phyloP scores from a whole-genome alignment of 2,329 filamentous ascomycete genomes.

The Metarhizium robertsii region DNA sequence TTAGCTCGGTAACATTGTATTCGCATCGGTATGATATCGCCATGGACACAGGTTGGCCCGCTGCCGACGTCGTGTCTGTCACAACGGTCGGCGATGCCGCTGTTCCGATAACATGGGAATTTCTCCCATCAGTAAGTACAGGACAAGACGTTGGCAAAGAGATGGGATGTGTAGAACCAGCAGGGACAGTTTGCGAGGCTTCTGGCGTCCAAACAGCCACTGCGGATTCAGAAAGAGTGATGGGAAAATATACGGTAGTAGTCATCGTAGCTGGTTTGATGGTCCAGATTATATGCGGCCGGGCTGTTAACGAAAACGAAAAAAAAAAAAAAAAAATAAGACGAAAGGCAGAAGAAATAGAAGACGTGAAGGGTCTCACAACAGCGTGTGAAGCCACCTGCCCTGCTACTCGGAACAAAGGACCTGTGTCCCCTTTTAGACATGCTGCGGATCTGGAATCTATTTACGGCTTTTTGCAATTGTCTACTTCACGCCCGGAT shows the following conservation, averaged over 20 bases:
- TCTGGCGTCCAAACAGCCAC: neutral
- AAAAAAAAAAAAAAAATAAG: neutral
- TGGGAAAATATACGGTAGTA: neutral
- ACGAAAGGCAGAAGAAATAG: neutral
- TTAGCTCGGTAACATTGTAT: neutral
- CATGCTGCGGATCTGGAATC: neutral
- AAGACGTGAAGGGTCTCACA: neutral
- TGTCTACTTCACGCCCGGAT: no score
- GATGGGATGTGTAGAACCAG: neutral
- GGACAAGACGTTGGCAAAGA: neutral
- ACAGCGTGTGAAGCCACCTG: no score
- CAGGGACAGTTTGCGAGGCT: neutral
- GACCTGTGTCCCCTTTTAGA: neutral
- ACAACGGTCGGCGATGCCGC: neutral
- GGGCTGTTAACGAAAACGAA: neutral
- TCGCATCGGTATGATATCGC: neutral
- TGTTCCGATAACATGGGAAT: neutral
- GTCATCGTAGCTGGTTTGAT: neutral
- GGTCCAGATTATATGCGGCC: neutral
- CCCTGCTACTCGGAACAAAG: neutral
- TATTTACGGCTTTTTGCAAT: neutral
- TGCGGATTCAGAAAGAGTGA: neutral
- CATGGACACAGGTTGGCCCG: neutral
- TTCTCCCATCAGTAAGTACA: neutral
- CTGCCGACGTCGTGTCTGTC: neutral